A percentile compares a stretch with the other conserved stretches of the same genome.
These are phyloP conservation scores for Penicillium psychrofluorescens DNA, from an alignment of 495 filamentous ascomycete species.

Conservation along the genomic window DNA sequence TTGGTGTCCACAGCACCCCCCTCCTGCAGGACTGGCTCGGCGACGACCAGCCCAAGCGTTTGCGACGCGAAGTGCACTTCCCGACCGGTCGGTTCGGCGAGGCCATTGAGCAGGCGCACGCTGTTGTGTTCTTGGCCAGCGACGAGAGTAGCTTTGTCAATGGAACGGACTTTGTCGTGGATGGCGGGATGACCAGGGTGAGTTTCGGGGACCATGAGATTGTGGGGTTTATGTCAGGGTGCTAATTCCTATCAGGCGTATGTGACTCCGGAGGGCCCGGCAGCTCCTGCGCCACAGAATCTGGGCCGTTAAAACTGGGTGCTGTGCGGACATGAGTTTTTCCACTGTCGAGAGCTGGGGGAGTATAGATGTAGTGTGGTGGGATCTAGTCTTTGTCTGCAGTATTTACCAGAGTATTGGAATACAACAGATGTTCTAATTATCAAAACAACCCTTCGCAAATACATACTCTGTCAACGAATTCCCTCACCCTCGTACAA, in stretches of 20 bases:
- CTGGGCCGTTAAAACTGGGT: slow-evolving; percentile 24
- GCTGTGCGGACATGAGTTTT: not conserved
- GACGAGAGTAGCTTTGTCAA: slow-evolving; percentile 95
- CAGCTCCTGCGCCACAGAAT: slow-evolving; percentile 65
- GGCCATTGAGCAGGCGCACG: slow-evolving; percentile 90
- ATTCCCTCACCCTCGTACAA: too few relatives aligned
- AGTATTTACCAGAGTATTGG: too few relatives aligned
- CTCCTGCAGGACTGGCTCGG: slow-evolving; percentile 96
- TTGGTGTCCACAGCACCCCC: slow-evolving; percentile 41
- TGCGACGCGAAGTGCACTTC: slow-evolving; percentile 88
- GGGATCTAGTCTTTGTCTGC: too few relatives aligned
- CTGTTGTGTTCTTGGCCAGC: slow-evolving; percentile 87
- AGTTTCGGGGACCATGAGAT: slow-evolving; percentile 3
- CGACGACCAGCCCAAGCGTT: slow-evolving; percentile 75
- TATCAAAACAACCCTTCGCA: too few relatives aligned
- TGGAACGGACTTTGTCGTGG: slow-evolving; percentile 89
- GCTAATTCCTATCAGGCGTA: slow-evolving; percentile 54
- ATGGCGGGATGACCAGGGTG: slow-evolving; percentile 88
- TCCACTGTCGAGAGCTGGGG: too few relatives aligned
- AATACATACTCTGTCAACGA: too few relatives aligned
- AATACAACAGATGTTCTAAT: too few relatives aligned
- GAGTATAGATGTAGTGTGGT: too few relatives aligned
- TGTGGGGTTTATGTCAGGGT: not conserved
- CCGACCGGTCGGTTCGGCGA: slow-evolving; percentile 93
- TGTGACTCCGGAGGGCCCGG: slow-evolving; percentile 80